A percentile compares a stretch with the other conserved stretches of the same genome.
phyloP scores from a whole-genome alignment of 2,329 filamentous ascomycete genomes.

The Neurospora crassa region DNA sequence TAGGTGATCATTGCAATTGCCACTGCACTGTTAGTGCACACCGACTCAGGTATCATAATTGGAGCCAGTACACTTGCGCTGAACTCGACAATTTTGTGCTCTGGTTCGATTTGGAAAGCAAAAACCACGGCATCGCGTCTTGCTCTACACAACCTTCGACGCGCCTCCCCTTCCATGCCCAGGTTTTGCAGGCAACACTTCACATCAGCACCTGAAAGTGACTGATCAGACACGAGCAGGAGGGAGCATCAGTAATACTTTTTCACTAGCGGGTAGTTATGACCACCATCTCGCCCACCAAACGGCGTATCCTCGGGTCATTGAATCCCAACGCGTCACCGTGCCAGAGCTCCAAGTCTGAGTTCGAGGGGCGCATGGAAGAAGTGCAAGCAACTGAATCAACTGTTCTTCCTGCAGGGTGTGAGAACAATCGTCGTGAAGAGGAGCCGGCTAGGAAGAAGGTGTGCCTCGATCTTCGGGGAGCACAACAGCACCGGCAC shows the following conservation, averaged over 20 bases:
- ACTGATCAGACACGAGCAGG: not conserved
- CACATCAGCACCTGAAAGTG: not conserved
- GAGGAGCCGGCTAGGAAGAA: slow-evolving; percentile 7
- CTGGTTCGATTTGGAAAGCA: not conserved
- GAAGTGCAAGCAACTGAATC: not conserved
- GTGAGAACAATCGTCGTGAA: not conserved
- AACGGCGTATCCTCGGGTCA: not conserved
- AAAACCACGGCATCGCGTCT: not conserved
- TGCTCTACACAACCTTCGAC: not conserved
- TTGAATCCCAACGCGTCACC: slow-evolving; percentile 1
- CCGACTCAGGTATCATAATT: not conserved
- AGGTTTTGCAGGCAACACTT: not conserved
- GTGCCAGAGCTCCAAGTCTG: not conserved
- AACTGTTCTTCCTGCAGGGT: not conserved
- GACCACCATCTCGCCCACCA: not conserved
- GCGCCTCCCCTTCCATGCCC: not conserved
- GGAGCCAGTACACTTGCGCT: not conserved
- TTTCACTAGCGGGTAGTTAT: not conserved
- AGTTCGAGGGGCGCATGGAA: not conserved
- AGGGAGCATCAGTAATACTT: not conserved
- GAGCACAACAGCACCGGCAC: not conserved
- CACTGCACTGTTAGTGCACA: not conserved
- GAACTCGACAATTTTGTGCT: not conserved
- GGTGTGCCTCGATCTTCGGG: slow-evolving; percentile 4
- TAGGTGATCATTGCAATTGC: not conserved